These are phyloP conservation scores for Verruconis gallopava DNA, from an alignment of 2,329 filamentous ascomycete genomes.

Conservation along the genomic window DNA sequence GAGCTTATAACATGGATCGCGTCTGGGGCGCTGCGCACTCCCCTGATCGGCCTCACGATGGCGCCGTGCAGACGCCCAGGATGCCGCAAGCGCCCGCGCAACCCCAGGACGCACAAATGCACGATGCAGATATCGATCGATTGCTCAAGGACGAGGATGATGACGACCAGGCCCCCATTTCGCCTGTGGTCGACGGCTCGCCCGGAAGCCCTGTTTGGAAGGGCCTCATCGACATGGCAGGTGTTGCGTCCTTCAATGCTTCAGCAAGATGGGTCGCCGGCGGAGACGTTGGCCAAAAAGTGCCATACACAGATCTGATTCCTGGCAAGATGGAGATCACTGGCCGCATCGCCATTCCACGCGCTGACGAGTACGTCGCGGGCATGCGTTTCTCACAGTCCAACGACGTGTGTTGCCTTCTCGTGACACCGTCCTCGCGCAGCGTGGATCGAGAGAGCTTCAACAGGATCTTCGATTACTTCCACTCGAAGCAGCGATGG, in stretches of 20 bases:
- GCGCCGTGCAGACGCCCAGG: conserved; percentile 38
- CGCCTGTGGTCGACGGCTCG: conserved; percentile 58
- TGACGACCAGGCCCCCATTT: conserved; percentile 69
- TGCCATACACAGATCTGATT: conserved; percentile 45
- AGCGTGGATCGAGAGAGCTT: conserved; percentile 49
- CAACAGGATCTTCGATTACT: conserved; percentile 74
- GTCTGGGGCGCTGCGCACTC: conserved; percentile 77
- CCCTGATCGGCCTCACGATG: too few species aligned
- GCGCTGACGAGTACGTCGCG: conserved; percentile 84
- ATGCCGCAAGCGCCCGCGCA: conserved; percentile 29
- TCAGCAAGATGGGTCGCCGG: conserved; percentile 77
- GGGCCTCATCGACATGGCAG: conserved; percentile 47
- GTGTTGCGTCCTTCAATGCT: conserved; percentile 60
- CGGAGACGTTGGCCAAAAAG: conserved; percentile 54
- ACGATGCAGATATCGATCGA: conserved; percentile 72
- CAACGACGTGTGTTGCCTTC: conserved; percentile 74
- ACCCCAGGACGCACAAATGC: conserved; percentile 18
- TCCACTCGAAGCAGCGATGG: conserved; percentile 67
- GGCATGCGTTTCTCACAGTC: conserved; percentile 68
- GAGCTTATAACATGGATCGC: conserved; percentile 51
- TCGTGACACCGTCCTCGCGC: conserved; percentile 46
- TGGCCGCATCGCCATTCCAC: conserved; percentile 67
- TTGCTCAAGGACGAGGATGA: conserved; percentile 66
- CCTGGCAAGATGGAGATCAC: conserved; percentile 57
- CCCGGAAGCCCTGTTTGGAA: conserved; percentile 53